A percentile compares a stretch with the other conserved stretches of the same genome.
Conservation (phyloP, 208 protist species). For the Herpetomonas samuelpessoai region DNA sequence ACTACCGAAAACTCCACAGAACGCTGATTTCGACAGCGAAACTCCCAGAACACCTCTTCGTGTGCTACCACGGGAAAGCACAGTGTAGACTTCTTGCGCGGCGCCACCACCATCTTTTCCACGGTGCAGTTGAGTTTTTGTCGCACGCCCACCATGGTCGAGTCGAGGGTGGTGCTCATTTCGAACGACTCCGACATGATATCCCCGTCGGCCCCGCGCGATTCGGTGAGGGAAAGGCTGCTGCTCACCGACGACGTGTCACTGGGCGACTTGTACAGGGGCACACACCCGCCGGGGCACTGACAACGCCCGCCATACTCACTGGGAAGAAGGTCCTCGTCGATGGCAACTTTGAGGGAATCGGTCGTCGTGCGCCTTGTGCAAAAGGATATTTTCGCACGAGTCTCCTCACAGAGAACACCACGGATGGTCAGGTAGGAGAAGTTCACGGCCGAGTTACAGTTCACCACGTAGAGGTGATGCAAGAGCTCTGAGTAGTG, state of each 20-base stretch:
- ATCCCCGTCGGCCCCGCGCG: background rate
- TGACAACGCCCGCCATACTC: conserved; percentile 44
- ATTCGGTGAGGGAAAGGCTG: background rate
- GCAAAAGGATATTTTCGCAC: conserved; percentile 49
- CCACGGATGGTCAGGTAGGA: conserved; percentile 26
- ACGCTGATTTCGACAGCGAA: conserved; percentile 27
- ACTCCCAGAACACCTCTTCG: conserved; percentile 71
- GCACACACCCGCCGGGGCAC: conserved; percentile 44
- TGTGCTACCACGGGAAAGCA: conserved; percentile 24
- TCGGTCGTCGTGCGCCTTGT: conserved; percentile 21
- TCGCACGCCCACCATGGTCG: background rate
- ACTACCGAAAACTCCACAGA: conserved; percentile 40
- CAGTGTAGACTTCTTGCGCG: conserved; percentile 24
- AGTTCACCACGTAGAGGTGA: conserved; percentile 57
- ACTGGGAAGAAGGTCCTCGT: conserved; percentile 37
- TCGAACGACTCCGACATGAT: background rate
- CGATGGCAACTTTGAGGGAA: conserved; percentile 31
- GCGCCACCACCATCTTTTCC: conserved; percentile 20
- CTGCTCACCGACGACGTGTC: background rate
- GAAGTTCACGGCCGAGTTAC: conserved; percentile 24
- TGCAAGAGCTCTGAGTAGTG: conserved; percentile 65
- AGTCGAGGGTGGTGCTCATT: background rate
- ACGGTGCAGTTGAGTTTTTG: conserved; percentile 17
- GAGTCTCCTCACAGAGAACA: conserved; percentile 18
- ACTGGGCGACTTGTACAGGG: background rate